A percentile compares a stretch with the other conserved stretches of the same genome.
Conservation (phyloP, 1,284 basidiomycete species). For the Kalmanozyma brasiliensis region DNA sequence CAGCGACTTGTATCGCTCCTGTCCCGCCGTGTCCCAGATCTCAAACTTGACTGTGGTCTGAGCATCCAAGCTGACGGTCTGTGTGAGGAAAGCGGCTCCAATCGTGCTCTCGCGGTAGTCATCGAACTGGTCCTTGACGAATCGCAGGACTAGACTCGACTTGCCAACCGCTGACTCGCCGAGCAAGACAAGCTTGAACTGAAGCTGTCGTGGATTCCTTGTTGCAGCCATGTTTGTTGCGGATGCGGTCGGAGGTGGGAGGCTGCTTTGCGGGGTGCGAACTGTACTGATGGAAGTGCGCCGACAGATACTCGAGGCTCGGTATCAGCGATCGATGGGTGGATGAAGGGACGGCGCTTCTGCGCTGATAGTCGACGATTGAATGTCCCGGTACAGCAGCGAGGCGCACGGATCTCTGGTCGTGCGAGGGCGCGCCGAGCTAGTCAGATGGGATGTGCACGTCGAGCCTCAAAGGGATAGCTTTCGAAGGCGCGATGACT, state of each 20-base stretch:
- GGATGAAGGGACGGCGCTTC: too few species aligned
- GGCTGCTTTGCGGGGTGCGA: too few species aligned
- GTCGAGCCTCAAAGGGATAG: too few species aligned
- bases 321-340: too few species aligned
- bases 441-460: too few species aligned
- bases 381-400: too few species aligned
- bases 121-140: constrained; percentile 97
- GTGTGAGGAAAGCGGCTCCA: constrained; percentile 87
- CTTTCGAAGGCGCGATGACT: neutral
- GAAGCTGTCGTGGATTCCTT: constrained; percentile 46
- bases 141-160: constrained; percentile 92
- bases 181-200: constrained; percentile 68
- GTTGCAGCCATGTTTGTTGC: constrained; percentile 29
- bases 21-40: constrained; percentile 88
- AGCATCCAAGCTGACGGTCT: constrained; percentile 90
- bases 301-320: too few species aligned
- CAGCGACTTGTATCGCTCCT: constrained; percentile 78
- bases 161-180: constrained; percentile 96
- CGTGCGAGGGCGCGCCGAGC: too few species aligned
- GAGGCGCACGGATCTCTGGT: too few species aligned
- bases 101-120: constrained; percentile 82
- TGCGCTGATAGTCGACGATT: too few species aligned
- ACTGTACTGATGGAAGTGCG: too few species aligned
- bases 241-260: neutral
- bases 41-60: constrained; percentile 94